phyloP scores from a whole-genome alignment of 73 alveolate genomes.

The Symbiodinium natans region DNA sequence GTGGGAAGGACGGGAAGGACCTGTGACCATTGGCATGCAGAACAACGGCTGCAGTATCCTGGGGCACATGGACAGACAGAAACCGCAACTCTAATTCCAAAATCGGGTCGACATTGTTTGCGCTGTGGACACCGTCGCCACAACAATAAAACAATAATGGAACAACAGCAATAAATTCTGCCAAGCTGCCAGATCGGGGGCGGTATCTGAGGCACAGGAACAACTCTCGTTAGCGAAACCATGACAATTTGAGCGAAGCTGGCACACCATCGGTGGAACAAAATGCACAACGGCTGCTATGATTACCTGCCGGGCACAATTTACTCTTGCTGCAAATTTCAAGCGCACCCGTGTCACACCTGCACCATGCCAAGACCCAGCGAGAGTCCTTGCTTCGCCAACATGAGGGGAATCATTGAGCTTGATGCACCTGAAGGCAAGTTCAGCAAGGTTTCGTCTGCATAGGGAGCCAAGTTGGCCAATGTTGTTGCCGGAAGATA shows the following conservation, averaged over 20 bases:
- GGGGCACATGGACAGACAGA: too few relatives aligned
- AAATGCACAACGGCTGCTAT: conserved; percentile 41
- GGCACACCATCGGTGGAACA: conserved; percentile 79
- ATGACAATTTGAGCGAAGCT: background rate
- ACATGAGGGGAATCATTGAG: background rate
- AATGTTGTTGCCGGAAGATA: background rate
- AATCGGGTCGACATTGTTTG: too few relatives aligned
- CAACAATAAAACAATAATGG: too few relatives aligned
- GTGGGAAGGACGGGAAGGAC: background rate
- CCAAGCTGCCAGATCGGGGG: conserved; percentile 38
- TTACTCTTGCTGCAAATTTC: too few relatives aligned
- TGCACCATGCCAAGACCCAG: conserved; percentile 89
- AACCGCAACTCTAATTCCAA: too few relatives aligned
- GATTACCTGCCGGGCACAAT: background rate
- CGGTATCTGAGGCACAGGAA: conserved; percentile 26
- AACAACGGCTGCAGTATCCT: conserved; percentile 70
- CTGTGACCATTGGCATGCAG: conserved; percentile 85
- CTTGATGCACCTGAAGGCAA: background rate
- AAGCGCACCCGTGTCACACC: background rate
- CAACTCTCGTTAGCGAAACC: background rate
- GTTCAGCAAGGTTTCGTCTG: too few relatives aligned
- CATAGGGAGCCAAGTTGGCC: too few relatives aligned
- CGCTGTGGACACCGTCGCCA: too few relatives aligned
- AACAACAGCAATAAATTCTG: too few relatives aligned
- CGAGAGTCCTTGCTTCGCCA: conserved; percentile 45